phyloP scores from a whole-genome alignment of 306 rosid species.

The Lathyrus aphaca region DNA sequence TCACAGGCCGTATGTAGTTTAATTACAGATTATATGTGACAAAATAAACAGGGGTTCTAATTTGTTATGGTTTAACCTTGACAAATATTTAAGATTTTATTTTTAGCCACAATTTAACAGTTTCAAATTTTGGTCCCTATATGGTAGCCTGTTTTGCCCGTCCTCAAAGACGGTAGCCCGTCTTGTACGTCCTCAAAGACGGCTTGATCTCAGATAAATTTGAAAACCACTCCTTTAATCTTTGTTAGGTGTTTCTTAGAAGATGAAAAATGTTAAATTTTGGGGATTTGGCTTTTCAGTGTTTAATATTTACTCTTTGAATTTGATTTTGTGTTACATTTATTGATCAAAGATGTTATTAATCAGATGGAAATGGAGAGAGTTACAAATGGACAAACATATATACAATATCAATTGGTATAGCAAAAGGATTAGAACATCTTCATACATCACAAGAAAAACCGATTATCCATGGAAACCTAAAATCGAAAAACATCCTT shows the following conservation, averaged over 20 bases:
- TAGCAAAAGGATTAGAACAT: constrained; percentile 81
- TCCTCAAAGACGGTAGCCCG: too few species aligned
- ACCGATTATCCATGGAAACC: constrained; percentile 83
- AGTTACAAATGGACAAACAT: constrained; percentile 71
- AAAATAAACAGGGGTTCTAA: too few species aligned
- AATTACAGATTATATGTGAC: too few species aligned
- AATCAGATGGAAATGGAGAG: constrained; percentile 65
- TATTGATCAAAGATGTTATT: constrained; percentile 38
- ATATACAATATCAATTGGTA: constrained; percentile 61
- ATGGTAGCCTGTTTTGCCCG: too few species aligned
- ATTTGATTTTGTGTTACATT: constrained; percentile 5
- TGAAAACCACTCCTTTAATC: constrained; percentile 13
- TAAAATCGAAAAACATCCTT: constrained; percentile 80
- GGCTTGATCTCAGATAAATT: constrained; percentile 30
- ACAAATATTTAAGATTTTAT: too few species aligned
- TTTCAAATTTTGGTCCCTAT: too few species aligned
- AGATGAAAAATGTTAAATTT: constrained; percentile 34
- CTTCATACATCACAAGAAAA: constrained; percentile 71
- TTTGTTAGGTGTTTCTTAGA: constrained; percentile 13
- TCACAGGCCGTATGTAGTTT: too few species aligned
- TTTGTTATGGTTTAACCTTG: too few species aligned
- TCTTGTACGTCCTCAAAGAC: neutral
- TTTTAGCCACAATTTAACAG: too few species aligned
- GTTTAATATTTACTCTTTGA: neutral
- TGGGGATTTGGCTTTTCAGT: constrained; percentile 28